Conservation (phyloP, 192 early-diverging fungal genomes). For the Entrophospora sp. region DNA sequence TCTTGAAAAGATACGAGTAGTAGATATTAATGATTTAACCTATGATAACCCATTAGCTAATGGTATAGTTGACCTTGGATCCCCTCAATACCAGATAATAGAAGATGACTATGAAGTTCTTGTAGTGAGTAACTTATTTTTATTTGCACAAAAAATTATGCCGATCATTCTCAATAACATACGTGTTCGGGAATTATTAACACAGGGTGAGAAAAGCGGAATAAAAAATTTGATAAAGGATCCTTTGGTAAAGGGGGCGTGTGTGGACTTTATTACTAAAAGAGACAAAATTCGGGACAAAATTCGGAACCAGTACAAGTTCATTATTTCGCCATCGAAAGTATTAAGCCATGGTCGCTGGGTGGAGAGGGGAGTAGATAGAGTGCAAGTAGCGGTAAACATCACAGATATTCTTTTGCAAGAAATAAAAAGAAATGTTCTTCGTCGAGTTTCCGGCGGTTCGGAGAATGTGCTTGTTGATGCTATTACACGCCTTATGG, state of each 20-base stretch:
- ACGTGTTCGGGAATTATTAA: background rate
- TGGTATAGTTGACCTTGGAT: constrained; percentile 1
- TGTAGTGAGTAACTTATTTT: background rate
- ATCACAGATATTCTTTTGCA: constrained; percentile 11
- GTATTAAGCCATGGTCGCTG: background rate
- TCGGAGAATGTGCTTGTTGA: constrained; percentile 12
- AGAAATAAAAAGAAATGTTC: constrained; percentile 1
- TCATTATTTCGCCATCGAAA: background rate
- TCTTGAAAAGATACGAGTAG: background rate
- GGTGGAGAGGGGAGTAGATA: background rate
- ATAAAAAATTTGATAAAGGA: background rate
- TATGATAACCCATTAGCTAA: background rate
- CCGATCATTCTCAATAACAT: background rate
- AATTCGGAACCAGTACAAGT: constrained; percentile 2
- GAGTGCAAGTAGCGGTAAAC: background rate
- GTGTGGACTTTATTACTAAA: background rate
- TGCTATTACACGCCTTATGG: background rate
- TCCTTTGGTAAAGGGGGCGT: background rate
- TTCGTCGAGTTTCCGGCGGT: background rate
- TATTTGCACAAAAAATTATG: background rate
- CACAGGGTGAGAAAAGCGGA: background rate
- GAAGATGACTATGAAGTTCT: background rate
- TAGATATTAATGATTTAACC: background rate
- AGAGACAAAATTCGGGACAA: background rate
- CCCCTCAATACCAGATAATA: background rate